Percentiles rank a stretch among this genome's conserved stretches.
These are phyloP conservation scores for Lathyrus sativus DNA, from an alignment of 306 rosid genomes.

Conservation along the genomic window DNA sequence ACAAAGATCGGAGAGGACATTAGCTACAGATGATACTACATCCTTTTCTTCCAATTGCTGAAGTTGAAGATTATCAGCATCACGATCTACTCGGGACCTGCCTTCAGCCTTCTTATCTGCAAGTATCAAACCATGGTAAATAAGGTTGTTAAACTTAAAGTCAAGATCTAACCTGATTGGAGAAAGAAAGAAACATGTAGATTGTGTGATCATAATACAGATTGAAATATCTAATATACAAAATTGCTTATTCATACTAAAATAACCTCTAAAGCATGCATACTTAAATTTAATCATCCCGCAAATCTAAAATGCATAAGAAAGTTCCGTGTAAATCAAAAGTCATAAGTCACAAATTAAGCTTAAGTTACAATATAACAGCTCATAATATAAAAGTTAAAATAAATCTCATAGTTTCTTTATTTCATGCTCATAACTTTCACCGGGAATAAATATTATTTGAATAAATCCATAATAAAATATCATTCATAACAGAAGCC, in stretches of 20 bases:
- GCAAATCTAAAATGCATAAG: slow-evolving; percentile 10
- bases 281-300: background rate
- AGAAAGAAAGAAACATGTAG: slow-evolving; percentile 3
- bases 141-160: slow-evolving; percentile 3
- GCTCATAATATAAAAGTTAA: background rate
- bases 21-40: slow-evolving; percentile 99
- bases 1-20: slow-evolving; percentile 91
- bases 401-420: background rate
- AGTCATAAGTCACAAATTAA: background rate
- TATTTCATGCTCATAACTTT: background rate
- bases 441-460: background rate
- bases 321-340: background rate
- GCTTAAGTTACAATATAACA: slow-evolving; percentile 4
- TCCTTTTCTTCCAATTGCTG: slow-evolving; percentile 93
- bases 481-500: background rate
- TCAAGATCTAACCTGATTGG: background rate
- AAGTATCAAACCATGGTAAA: slow-evolving; percentile 34
- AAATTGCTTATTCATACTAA: background rate
- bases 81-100: slow-evolving; percentile 88
- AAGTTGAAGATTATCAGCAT: slow-evolving; percentile 84
- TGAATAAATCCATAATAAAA: background rate
- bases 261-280: slow-evolving; percentile 1
- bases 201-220: background rate
- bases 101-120: slow-evolving; percentile 89
- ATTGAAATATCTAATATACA: background rate